Evolutionary conservation across 2,329 filamentous ascomycete genomes (phyloP).

Genomic region (Allantophomopsis lycopodina): DNA sequence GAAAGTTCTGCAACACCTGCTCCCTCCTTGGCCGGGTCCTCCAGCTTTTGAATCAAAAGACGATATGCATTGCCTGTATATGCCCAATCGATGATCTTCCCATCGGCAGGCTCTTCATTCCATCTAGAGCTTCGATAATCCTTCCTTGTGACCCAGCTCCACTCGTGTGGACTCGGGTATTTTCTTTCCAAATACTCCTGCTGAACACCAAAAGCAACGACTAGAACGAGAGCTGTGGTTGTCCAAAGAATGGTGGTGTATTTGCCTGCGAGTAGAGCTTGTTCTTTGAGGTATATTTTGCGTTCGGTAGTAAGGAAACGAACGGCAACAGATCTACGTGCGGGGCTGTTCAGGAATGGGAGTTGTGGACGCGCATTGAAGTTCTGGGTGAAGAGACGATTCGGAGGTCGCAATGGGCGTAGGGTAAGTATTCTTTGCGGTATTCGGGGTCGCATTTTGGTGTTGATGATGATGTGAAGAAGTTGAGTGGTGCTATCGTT

Average conservation of each 20-base stretch:
- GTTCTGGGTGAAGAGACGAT: conserved; percentile 44
- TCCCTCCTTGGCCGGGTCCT: conserved; percentile 57
- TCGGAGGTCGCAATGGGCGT: conserved; percentile 22
- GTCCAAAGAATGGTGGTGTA: conserved; percentile 55
- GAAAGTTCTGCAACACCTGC: conserved; percentile 32
- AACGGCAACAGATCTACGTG: conserved; percentile 25
- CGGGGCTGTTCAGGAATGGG: conserved; percentile 40
- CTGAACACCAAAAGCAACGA: conserved; percentile 51
- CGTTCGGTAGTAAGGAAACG: conserved; percentile 72
- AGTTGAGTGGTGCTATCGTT: no score
- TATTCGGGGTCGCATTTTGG: conserved; percentile 17
- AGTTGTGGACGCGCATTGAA: conserved; percentile 45
- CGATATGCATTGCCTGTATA: conserved; percentile 45
- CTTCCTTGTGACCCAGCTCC: conserved; percentile 58
- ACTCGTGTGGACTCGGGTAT: conserved; percentile 74
- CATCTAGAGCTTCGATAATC: conserved; percentile 40
- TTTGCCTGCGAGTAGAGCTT: conserved; percentile 55
- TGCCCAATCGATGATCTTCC: conserved; percentile 43
- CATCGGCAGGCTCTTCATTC: conserved; percentile 7
- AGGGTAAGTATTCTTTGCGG: conserved; percentile 22
- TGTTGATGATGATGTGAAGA: no score
- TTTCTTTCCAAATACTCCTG: conserved; percentile 64
- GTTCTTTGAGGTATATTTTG: conserved; percentile 54
- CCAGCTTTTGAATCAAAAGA: conserved; percentile 49
- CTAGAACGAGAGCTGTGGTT: conserved; percentile 40